phyloP scores from a whole-genome alignment of 176 grass and related monocot genomes.

The Musa itinerans region DNA sequence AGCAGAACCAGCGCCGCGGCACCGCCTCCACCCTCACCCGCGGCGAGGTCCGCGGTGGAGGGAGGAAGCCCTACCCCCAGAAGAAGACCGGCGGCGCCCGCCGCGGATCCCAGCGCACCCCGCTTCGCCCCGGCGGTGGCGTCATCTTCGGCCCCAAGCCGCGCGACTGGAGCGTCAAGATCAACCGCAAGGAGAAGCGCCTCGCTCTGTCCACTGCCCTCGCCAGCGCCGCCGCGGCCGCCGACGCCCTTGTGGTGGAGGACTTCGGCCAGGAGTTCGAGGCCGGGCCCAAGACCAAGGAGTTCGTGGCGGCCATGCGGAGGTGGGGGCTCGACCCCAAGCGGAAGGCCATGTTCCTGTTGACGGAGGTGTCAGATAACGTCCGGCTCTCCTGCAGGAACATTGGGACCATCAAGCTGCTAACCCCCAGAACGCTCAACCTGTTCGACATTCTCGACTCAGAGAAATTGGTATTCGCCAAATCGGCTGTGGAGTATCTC shows the following conservation, averaged over 20 bases:
- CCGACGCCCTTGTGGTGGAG: slow-evolving; percentile 77
- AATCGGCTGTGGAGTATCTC: slow-evolving; percentile 58
- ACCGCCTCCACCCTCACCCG: slow-evolving; percentile 94
- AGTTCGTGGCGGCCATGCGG: slow-evolving; percentile 71
- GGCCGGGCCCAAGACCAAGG: slow-evolving; percentile 18
- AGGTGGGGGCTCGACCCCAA: slow-evolving; percentile 86
- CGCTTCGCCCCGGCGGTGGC: slow-evolving; percentile 84
- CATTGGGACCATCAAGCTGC: slow-evolving; percentile 87
- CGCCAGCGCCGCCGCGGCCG: slow-evolving; percentile 57
- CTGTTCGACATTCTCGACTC: slow-evolving; percentile 68
- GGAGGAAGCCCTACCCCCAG: slow-evolving; percentile 83
- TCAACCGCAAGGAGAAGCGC: slow-evolving; percentile 99
- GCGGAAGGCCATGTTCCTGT: slow-evolving; percentile 72
- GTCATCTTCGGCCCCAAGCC: slow-evolving; percentile 96
- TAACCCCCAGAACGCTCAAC: slow-evolving; percentile 89
- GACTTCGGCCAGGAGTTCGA: slow-evolving; percentile 39
- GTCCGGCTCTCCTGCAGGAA: slow-evolving; percentile 80
- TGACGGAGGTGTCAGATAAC: slow-evolving; percentile 57
- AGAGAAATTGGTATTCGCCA: slow-evolving; percentile 70
- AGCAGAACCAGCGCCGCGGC: slow-evolving; percentile 82
- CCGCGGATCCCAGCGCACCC: slow-evolving; percentile 67
- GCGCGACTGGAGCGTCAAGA: slow-evolving; percentile 96
- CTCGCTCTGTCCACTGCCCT: slow-evolving; percentile 87
- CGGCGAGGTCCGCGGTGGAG: slow-evolving; percentile 66
- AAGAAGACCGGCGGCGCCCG: slow-evolving; percentile 87